Evolutionary conservation across 129 eudicot species (phyloP).

Genomic region (Glebionis coronaria): DNA sequence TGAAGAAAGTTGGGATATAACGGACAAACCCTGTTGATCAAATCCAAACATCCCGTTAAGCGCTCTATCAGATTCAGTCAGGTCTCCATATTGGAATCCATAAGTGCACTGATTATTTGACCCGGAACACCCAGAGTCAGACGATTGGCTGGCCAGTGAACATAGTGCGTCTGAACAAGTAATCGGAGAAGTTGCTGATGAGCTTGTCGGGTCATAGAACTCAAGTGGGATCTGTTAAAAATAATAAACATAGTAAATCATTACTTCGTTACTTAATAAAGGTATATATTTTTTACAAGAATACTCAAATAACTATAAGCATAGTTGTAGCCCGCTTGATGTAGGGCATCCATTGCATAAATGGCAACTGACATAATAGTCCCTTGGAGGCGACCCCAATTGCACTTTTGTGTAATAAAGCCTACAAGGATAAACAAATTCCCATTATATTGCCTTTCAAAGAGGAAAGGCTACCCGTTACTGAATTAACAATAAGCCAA

Average conservation of each 20-base stretch:
- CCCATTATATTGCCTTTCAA: constrained; percentile 12
- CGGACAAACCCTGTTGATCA: constrained; percentile 88
- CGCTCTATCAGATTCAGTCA: constrained; percentile 76
- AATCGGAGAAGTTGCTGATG: constrained; percentile 54
- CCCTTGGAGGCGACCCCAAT: constrained; percentile 82
- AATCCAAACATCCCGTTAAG: constrained; percentile 96
- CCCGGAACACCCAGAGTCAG: constrained; percentile 61
- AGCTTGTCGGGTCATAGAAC: constrained; percentile 70
- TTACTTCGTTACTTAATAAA: not conserved
- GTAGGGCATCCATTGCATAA: constrained; percentile 80
- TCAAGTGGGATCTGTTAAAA: constrained; percentile 55
- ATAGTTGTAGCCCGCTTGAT: constrained; percentile 81
- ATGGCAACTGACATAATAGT: constrained; percentile 76
- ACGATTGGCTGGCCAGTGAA: constrained; percentile 52
- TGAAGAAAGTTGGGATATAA: constrained; percentile 83
- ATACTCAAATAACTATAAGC: not conserved
- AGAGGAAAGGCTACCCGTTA: not conserved
- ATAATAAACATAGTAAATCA: not conserved
- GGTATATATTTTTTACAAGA: not conserved
- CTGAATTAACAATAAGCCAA: not conserved
- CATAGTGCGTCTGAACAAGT: constrained; percentile 81
- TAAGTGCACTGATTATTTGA: constrained; percentile 63
- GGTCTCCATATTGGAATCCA: constrained; percentile 73
- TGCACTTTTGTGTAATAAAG: constrained; percentile 74
- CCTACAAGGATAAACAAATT: constrained; percentile 39